Base-by-base conservation (phyloP, 768 basidiomycete genomes). In the Porpolomopsis calyptriformis region DNA sequence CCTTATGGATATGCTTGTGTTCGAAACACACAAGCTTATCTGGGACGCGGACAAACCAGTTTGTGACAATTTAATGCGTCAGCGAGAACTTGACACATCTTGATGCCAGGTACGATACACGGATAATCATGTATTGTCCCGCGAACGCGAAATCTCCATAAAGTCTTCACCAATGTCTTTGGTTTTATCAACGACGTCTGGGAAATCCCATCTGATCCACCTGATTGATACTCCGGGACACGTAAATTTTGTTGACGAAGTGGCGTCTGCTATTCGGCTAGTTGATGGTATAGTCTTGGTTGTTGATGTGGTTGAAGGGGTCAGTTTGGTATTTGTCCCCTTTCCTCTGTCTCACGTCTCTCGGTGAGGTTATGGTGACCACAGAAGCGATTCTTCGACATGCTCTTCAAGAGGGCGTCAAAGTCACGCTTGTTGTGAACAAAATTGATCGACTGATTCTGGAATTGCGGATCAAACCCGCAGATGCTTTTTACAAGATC, bases 201-300 rank as follows among this genome's bases (percentile, higher is more conserved):
- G 92, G 46, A 98, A 98, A 68, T 96, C 92, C 1, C 85, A 93
- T 63, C 73, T 99, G 18, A 61, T 98, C 43, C 93, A 99, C 63
- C 63, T 97, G 24, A 82, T 99, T 55, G 96, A 99, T 63, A 98
- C 96, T 0, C 96, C 96, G 2, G 96, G 96, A 26, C 96, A 99
- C 57, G 89, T 93, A 49, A 98, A 98, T 64, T 98, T 99, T 59
- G 78, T 93, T n/a, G 96, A 99, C 58, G 96, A 99, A 64, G 91
- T 91, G 18, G 93, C 92, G 1, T 78, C 84, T 5, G 73, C 88
- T 6, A 78, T 93, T 47, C 77, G 96, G 36, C 67, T 97, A 31
- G 82, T 77, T 14, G 96, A 99, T 59, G 96, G 96, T 26, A 80
- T 96, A 37, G 64, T 98, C 1, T 65, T 99, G 19, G 93, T 98